Evolutionary conservation across 1,139 yeast genomes (phyloP), one percentile per base, ranked within the genome.

Genomic region (Pichia sp.): DNA sequence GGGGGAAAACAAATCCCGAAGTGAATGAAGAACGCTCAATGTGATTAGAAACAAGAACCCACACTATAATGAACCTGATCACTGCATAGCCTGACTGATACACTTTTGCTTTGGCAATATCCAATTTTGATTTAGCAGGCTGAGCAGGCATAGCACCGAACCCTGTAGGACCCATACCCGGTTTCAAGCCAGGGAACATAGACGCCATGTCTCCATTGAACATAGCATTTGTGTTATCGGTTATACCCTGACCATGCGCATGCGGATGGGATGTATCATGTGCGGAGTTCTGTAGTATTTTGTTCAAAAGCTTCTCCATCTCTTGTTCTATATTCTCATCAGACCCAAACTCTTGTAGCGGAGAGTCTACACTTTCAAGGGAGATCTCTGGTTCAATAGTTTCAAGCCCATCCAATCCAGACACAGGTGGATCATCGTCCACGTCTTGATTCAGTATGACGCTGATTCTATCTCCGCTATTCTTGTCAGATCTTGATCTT

Each of bases 371-470:
- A 29, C 54, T 53, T 23, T 53, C 57, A 4, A 55, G 15, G 8
- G 57, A 55, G 10, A 52, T 40, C 52, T 52, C 54, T 31, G 52
- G 38, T n/a, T 51, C 36, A 32, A 32, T 32, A 32, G 13, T 52
- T 8, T 47, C 52, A 40, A 54, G 29, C 7, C 50, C 53, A 23
- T 50, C 58, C 6, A 55, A 34, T 3, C 50, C 44, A n/a, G 65
- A 62, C 30, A 62, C 59, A n/a, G 62, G 67, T 1, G 69, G 68
- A 52, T 67, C 70, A 15, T 59, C 62, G 32, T 55, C 57, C 4
- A 48, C 49, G 31, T 45, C 48, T 32, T 32, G 36, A 32, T 32
- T 13, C 36, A 32, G 13, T 32, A 32, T 32, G 13, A 32, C 36
- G 13, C 36, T 45, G 23, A 8, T 38, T 6, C 11, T 40, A 45